Conservation (phyloP, 2,329 filamentous ascomycete genomes). For the Aspergillus sojae region DNA sequence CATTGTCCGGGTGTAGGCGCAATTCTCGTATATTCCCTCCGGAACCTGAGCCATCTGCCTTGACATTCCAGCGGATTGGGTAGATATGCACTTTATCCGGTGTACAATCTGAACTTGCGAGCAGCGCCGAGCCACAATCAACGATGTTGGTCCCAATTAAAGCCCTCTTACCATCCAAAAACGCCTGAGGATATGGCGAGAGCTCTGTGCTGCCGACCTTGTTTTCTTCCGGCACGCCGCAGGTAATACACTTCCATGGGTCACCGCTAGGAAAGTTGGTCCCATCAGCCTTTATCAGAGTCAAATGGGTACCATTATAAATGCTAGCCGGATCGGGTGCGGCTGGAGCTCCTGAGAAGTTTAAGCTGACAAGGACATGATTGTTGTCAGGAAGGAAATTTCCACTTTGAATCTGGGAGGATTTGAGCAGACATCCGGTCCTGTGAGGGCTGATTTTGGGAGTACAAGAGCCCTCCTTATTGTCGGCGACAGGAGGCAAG, state of each 20-base stretch:
- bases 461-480: constrained; percentile 36
- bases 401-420: constrained; percentile 29
- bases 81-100: constrained; percentile 44
- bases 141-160: constrained; percentile 35
- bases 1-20: constrained; percentile 50
- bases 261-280: constrained; percentile 49
- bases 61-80: constrained; percentile 43
- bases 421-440: constrained; percentile 42
- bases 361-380: constrained; percentile 45
- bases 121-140: constrained; percentile 39
- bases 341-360: constrained; percentile 48
- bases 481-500: constrained; percentile 39
- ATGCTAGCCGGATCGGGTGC: constrained; percentile 45
- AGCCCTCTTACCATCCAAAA: constrained; percentile 41
- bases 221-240: constrained; percentile 43
- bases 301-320: constrained; percentile 46
- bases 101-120: constrained; percentile 42
- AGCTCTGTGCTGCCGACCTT: constrained; percentile 21
- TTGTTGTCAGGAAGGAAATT: constrained; percentile 49
- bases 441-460: constrained; percentile 34
- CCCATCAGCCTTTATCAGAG: constrained; percentile 48
- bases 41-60: constrained; percentile 31
- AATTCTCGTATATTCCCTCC: constrained; percentile 46
- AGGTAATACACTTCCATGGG: constrained; percentile 53
- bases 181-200: constrained; percentile 49